Percentiles rank a stretch among this genome's conserved stretches.
Evolutionary conservation across 208 protist species (phyloP).

Genomic region (Leishmania tarentolae): DNA sequence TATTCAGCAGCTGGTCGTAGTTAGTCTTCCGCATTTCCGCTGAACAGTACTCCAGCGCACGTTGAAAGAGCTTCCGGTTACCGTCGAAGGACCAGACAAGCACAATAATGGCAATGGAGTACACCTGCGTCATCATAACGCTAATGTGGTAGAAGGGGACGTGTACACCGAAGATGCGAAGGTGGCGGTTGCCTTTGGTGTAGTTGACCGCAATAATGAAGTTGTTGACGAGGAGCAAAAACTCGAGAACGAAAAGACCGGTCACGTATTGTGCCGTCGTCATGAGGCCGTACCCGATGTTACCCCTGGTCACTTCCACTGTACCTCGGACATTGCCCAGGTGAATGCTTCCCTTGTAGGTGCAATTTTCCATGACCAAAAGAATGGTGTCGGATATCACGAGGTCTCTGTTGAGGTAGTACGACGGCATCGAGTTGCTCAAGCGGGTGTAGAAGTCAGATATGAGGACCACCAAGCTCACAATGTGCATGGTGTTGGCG

Average conservation of each 20-base stretch:
- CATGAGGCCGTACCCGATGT: slow-evolving; percentile 60
- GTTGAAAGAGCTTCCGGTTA: slow-evolving; percentile 55
- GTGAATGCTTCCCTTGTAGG: slow-evolving; percentile 48
- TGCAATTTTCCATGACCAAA: slow-evolving; percentile 62
- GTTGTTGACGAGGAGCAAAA: slow-evolving; percentile 67
- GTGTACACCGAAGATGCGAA: slow-evolving; percentile 75
- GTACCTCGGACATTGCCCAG: slow-evolving; percentile 40
- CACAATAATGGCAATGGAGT: slow-evolving; percentile 59
- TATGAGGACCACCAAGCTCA: slow-evolving; percentile 62
- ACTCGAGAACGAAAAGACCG: slow-evolving; percentile 68
- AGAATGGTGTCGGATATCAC: slow-evolving; percentile 37
- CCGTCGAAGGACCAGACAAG: slow-evolving; percentile 56
- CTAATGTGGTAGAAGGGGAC: slow-evolving; percentile 80
- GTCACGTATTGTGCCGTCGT: slow-evolving; percentile 67
- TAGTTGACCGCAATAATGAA: slow-evolving; percentile 51
- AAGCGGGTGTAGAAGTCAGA: slow-evolving; percentile 73
- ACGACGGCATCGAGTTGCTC: slow-evolving; percentile 54
- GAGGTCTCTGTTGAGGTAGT: slow-evolving; percentile 49
- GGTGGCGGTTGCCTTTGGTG: slow-evolving; percentile 61
- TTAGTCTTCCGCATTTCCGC: slow-evolving; percentile 25
- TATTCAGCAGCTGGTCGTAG: slow-evolving; percentile 31
- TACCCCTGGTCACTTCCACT: slow-evolving; percentile 39
- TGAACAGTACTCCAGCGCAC: slow-evolving; percentile 57
- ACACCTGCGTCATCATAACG: slow-evolving; percentile 56
- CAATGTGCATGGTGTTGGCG: slow-evolving; percentile 40